Evolutionary conservation across 75 land plant genomes (phyloP).

Genomic region (Cunninghamia lanceolata): DNA sequence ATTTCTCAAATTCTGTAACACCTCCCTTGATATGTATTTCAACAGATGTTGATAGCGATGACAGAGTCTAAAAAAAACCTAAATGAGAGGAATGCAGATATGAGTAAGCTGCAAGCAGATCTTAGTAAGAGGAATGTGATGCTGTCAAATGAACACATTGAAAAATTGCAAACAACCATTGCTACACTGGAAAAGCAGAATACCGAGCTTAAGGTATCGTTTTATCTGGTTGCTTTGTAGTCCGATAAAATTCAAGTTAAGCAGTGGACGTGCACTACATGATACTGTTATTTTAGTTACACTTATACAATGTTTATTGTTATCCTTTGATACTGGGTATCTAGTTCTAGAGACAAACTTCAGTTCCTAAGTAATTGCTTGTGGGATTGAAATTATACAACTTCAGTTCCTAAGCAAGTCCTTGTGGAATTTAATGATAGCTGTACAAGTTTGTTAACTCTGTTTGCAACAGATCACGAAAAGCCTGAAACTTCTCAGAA

Average conservation of each 20-base stretch:
- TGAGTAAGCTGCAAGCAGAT: conserved; percentile 33
- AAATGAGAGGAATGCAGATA: conserved; percentile 31
- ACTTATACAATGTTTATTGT: not conserved
- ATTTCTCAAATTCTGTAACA: not conserved
- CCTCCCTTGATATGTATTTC: not conserved
- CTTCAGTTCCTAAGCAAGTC: not conserved
- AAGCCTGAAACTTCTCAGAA: not conserved
- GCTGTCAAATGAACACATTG: conserved; percentile 14
- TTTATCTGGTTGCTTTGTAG: not conserved
- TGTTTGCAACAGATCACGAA: not conserved
- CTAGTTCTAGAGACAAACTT: not conserved
- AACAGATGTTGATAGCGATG: conserved; percentile 29
- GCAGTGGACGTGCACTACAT: not conserved
- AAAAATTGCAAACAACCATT: conserved; percentile 30
- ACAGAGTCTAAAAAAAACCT: conserved; percentile 30
- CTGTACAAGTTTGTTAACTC: not conserved
- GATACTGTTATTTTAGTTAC: not conserved
- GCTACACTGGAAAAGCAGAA: conserved; percentile 46
- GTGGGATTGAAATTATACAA: not conserved
- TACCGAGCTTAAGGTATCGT: conserved; percentile 37
- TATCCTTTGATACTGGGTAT: not conserved
- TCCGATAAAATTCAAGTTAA: not conserved
- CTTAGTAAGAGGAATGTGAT: conserved; percentile 17
- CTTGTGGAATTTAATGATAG: not conserved
- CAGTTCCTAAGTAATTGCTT: not conserved